phyloP scores from a whole-genome alignment of 106 monocot species.

The Dendrobium huoshanense region DNA sequence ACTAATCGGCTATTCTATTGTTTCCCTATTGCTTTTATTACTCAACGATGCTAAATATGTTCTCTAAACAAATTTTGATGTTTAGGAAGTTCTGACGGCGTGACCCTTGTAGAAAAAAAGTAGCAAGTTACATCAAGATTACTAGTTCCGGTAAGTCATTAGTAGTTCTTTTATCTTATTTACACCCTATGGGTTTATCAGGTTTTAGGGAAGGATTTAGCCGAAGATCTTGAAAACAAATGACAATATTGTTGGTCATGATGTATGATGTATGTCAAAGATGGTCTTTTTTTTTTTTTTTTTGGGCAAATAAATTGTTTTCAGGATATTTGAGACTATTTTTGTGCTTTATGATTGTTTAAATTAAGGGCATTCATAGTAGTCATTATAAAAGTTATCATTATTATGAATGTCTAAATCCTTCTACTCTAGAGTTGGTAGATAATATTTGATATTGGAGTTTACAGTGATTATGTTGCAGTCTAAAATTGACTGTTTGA shows the following conservation, averaged over 20 bases:
- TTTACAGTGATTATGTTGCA: background rate
- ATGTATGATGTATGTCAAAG: too few relatives aligned
- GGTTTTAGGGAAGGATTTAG: background rate
- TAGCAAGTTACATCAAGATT: background rate
- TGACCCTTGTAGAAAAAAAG: slow-evolving; percentile 4
- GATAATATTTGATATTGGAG: background rate
- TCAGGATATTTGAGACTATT: too few relatives aligned
- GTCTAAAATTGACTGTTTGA: background rate
- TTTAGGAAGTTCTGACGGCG: slow-evolving; percentile 4
- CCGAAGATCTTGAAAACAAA: background rate
- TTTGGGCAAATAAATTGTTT: too few relatives aligned
- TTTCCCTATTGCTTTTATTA: background rate
- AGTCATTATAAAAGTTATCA: too few relatives aligned
- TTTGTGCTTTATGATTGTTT: too few relatives aligned
- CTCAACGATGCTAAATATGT: background rate
- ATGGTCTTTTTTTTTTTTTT: too few relatives aligned
- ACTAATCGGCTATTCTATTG: background rate
- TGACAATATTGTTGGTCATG: too few relatives aligned
- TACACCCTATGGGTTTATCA: background rate
- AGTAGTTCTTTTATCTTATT: too few relatives aligned
- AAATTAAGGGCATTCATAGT: too few relatives aligned
- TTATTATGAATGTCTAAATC: too few relatives aligned
- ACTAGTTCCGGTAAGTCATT: slow-evolving; percentile 1
- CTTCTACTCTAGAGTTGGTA: too few relatives aligned
- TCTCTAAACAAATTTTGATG: background rate